Evolutionary conservation across 129 eudicot genomes (phyloP).

Genomic region (carrot (Daucus carota)): DNA sequence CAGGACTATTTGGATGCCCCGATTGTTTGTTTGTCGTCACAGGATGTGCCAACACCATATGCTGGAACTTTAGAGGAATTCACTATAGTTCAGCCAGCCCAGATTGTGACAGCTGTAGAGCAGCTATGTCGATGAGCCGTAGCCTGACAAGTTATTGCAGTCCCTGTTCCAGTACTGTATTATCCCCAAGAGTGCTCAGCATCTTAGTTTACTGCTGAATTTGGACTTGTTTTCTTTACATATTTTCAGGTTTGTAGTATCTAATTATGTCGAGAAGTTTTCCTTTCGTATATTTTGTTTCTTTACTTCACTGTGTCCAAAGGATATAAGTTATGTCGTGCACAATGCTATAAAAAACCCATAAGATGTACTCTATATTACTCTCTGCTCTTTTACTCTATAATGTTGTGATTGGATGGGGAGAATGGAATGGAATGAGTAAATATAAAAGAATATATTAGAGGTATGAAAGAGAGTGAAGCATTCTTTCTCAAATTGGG

Average conservation of each 20-base stretch:
- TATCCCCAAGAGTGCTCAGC: slow-evolving; percentile 13
- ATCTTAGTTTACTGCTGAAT: not conserved
- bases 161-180: slow-evolving; percentile 13
- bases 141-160: not conserved
- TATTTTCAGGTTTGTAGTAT: slow-evolving; percentile 6
- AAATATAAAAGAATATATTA: no score
- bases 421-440: no score
- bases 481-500: no score
- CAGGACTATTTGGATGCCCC: slow-evolving; percentile 91
- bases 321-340: slow-evolving; percentile 5
- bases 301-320: not conserved
- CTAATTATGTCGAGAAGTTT: not conserved
- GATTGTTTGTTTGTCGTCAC: slow-evolving; percentile 81
- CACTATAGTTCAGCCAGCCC: slow-evolving; percentile 91
- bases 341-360: not conserved
- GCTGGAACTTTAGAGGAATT: slow-evolving; percentile 76
- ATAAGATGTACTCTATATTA: not conserved
- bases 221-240: slow-evolving; percentile 8
- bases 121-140: slow-evolving; percentile 57
- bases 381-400: not conserved
- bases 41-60: slow-evolving; percentile 96
- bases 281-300: not conserved
- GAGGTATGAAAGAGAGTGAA: no score
- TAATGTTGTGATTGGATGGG: no score
- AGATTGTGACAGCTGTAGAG: slow-evolving; percentile 91